These are phyloP conservation scores for Daedalea quercina DNA, from an alignment of 768 basidiomycete species.

Conservation along the genomic window DNA sequence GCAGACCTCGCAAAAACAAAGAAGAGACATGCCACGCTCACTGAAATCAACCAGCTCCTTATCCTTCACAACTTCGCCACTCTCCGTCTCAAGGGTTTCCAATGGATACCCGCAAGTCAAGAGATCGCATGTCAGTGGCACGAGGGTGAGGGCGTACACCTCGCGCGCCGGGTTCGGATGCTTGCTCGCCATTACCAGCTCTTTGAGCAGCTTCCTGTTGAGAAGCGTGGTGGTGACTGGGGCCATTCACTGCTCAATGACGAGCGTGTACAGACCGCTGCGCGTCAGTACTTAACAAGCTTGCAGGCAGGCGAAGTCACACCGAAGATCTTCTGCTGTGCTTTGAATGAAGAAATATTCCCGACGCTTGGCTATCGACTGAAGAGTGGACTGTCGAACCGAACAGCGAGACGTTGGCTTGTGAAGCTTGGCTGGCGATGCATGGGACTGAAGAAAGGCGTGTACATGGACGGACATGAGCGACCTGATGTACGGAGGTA, in stretches of 20 bases:
- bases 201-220: neutral
- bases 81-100: constrained; percentile 24
- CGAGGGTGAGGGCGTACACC: constrained; percentile 22
- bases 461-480: constrained; percentile 16
- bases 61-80: constrained; percentile 32
- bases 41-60: constrained; percentile 22
- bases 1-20: too few species aligned
- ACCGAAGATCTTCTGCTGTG: neutral
- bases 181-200: constrained; percentile 4
- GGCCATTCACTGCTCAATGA: neutral
- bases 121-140: constrained; percentile 35
- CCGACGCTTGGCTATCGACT: neutral
- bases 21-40: neutral
- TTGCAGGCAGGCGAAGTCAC: neutral
- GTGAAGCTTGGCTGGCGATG: constrained; percentile 5
- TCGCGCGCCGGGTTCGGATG: constrained; percentile 22
- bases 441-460: neutral
- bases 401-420: constrained; percentile 8
- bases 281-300: neutral
- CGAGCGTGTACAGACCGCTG: neutral
- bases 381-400: too few species aligned
- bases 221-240: neutral
- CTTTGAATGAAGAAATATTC: neutral
- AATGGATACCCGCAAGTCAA: constrained; percentile 23
- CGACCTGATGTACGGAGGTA: constrained; percentile 9